Evolutionary conservation across 2,329 filamentous ascomycete species (phyloP), one percentile per base, ranked within the genome.

Genomic region (Diaporthe aspalathi): DNA sequence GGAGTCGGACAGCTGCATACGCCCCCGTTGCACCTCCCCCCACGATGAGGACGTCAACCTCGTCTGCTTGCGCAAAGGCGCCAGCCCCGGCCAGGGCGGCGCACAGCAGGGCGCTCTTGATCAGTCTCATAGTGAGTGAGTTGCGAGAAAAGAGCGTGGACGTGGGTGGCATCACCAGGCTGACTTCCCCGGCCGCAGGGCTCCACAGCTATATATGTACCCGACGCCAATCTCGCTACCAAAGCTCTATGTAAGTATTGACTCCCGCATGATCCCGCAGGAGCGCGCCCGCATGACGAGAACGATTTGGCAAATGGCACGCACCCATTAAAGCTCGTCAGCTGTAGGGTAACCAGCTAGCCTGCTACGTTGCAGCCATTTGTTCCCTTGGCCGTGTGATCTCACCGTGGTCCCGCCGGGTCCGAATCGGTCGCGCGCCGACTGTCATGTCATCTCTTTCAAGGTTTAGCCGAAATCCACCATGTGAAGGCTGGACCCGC

Each of bases 1-100:
- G 57, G 7, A 77, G 60, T 3, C 72, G 40, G 22, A 76, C 62
- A 11, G 75, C 75, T 5, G 75, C 68, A 56, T 75, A 74, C 8
- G 72, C 69, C 5, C 75, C 75, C 4, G 72, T 70, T 2, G 75
- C 70, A 20, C 75, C 75, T n/a, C 74, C 75, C 27, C 75, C 75
- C 8, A 77, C 67, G 32, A 77, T 50, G 38, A 63, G 53, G 5
- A 77, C 73, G 50, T 76, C 74, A 11, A 68, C 40, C 29, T 54
- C 40, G 52, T 68, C 66, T n/a, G 52, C 27, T 50, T 68, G 66
- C 32, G 66, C 66, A 35, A 17, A 47, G 17, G 53, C 27, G 52
- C 66, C 66, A 22, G 66, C 66, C 5, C 27, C 24, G 27, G 66
- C 66, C 38, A 57, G 35, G 20, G 32, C 52, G 43, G 50, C 40